Percentiles rank a stretch among this genome's conserved stretches.
phyloP scores from a whole-genome alignment of 106 monocot species.

The Dendrobium huoshanense region DNA sequence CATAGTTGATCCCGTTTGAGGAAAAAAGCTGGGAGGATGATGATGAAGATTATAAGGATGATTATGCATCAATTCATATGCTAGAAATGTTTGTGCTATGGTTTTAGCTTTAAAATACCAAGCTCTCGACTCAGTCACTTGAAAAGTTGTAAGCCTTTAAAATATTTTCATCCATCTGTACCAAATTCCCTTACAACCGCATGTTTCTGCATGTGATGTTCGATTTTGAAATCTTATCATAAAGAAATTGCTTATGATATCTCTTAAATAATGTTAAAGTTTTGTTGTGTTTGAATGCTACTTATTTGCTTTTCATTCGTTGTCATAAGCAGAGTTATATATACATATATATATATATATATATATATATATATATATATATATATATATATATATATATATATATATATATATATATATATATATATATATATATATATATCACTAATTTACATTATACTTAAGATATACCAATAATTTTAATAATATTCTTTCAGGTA shows the following conservation, averaged over 20 bases:
- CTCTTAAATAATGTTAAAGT: background rate
- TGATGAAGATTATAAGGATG: background rate
- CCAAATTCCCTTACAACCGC: background rate
- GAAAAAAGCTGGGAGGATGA: background rate
- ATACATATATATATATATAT: too few species aligned
- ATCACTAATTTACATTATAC: background rate
- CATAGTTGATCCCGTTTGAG: background rate
- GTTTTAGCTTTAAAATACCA: background rate
- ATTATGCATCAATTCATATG: background rate
- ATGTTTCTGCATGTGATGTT: background rate
- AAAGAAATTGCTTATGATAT: background rate
- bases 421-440: too few species aligned
- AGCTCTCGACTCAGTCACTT: background rate
- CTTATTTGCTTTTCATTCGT: background rate
- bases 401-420: too few species aligned
- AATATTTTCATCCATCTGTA: background rate
- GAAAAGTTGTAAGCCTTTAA: background rate
- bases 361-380: too few species aligned
- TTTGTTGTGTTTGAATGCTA: background rate
- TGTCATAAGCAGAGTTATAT: background rate
- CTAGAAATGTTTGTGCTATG: background rate
- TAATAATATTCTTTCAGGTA: conserved; percentile 43
- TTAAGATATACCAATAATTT: background rate
- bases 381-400: too few species aligned
- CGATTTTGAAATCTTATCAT: background rate